These are phyloP conservation scores for Erucastrum elatum DNA, from an alignment of 345 rosid species.

Conservation along the genomic window DNA sequence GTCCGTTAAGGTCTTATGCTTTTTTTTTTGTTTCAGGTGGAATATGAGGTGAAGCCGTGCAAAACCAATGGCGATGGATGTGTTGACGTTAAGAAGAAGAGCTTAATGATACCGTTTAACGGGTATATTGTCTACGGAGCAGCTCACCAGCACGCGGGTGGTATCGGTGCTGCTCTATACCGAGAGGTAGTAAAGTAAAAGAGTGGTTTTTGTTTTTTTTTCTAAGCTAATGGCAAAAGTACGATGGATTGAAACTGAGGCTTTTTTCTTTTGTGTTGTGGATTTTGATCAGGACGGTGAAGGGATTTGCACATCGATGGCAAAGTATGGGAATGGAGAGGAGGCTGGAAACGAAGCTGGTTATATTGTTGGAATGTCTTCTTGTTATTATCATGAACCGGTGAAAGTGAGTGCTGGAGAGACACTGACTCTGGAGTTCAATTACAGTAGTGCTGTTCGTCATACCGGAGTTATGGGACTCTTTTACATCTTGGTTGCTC, in stretches of 20 bases:
- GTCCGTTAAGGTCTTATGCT: background rate
- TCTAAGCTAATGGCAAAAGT: background rate
- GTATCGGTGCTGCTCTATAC: conserved; percentile 63
- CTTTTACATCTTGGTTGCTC: conserved; percentile 68
- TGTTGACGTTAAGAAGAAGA: conserved; percentile 50
- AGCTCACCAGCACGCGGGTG: conserved; percentile 82
- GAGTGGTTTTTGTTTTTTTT: background rate
- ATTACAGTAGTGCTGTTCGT: conserved; percentile 48
- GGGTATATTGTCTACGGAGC: conserved; percentile 83
- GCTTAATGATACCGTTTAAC: conserved; percentile 56
- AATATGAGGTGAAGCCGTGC: conserved; percentile 66
- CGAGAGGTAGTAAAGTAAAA: conserved; percentile 52
- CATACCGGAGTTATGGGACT: conserved; percentile 93
- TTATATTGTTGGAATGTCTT: conserved; percentile 87
- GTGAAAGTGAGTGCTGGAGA: conserved; percentile 62
- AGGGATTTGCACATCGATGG: conserved; percentile 55
- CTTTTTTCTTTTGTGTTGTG: conserved; percentile 12
- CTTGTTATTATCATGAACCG: conserved; percentile 78
- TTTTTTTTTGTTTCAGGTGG: conserved; percentile 47
- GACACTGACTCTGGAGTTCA: conserved; percentile 62
- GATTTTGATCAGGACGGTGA: conserved; percentile 56
- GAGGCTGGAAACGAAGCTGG: conserved; percentile 90
- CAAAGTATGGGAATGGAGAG: conserved; percentile 65
- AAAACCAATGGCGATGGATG: conserved; percentile 36
- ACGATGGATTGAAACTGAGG: background rate